These are phyloP conservation scores for Cylindrodendrum hubeiense DNA, from an alignment of 2,329 filamentous ascomycete genomes.

Conservation along the genomic window DNA sequence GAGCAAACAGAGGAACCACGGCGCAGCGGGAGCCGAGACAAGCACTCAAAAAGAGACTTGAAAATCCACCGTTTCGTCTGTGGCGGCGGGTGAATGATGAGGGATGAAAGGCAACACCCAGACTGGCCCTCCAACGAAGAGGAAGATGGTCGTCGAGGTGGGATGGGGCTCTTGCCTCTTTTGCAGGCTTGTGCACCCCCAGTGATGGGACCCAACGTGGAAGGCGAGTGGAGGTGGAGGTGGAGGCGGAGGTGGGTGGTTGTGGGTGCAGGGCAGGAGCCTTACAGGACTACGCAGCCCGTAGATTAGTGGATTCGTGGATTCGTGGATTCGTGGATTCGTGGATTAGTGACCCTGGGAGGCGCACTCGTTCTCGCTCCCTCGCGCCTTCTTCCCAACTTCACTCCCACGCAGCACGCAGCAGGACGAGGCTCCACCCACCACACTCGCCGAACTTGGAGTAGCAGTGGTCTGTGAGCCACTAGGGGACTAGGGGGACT, in stretches of 20 bases:
- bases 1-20: neutral
- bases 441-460: conserved; percentile 34
- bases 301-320: neutral
- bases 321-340: neutral
- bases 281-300: neutral
- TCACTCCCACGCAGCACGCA: conserved; percentile 25
- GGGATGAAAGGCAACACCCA: conserved; percentile 6
- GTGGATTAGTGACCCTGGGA: neutral
- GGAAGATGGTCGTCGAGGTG: conserved; percentile 8
- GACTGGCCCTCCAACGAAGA: neutral
- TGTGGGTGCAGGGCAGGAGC: neutral
- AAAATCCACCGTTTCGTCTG: neutral
- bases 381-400: conserved; percentile 9
- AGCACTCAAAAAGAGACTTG: neutral
- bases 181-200: neutral
- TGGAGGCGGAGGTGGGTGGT: neutral
- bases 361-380: neutral
- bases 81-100: neutral
- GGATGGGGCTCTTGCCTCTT: conserved; percentile 17
- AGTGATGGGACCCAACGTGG: neutral
- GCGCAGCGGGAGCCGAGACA: neutral
- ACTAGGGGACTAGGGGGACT: conserved; percentile 23
- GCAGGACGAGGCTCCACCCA: conserved; percentile 16
- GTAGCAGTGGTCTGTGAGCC: conserved; percentile 42
- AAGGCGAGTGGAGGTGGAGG: neutral